A percentile compares a stretch with the other conserved stretches of the same genome.
Evolutionary conservation across 1,284 basidiomycete genomes (phyloP).

Genomic region (Pisolithus thermaeus): DNA sequence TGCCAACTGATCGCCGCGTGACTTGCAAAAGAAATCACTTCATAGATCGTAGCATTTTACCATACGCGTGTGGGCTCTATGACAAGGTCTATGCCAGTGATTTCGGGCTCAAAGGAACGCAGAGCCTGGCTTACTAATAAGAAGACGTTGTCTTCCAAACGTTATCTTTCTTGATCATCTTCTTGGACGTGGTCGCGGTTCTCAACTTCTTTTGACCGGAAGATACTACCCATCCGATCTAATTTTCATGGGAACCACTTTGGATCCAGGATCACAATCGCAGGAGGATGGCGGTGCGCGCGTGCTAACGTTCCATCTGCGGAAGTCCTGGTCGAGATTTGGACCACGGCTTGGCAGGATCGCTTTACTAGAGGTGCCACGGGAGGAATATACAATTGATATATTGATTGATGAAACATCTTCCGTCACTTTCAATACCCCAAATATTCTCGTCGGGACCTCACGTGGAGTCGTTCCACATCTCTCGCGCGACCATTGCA

Average conservation of each 20-base stretch:
- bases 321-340: conserved; percentile 12
- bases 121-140: too few relatives aligned
- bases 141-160: too few relatives aligned
- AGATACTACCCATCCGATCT: not conserved
- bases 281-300: not conserved
- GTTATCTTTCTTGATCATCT: too few relatives aligned
- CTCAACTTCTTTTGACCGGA: too few relatives aligned
- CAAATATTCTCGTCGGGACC: conserved; percentile 54
- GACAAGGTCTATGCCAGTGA: too few relatives aligned
- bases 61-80: too few relatives aligned
- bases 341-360: conserved; percentile 21
- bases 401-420: not conserved
- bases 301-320: conserved; percentile 15
- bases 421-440: conserved; percentile 46
- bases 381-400: not conserved
- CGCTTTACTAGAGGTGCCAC: conserved; percentile 10
- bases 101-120: too few relatives aligned
- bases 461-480: conserved; percentile 72
- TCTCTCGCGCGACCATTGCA: conserved; percentile 59
- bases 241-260: not conserved
- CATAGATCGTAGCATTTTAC: too few relatives aligned
- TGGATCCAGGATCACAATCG: not conserved
- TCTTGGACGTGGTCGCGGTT: too few relatives aligned
- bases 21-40: too few relatives aligned
- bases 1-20: too few relatives aligned